These are phyloP conservation scores for Cryphonectria nitschkei DNA, from an alignment of 2,329 filamentous ascomycete genomes.

Conservation along the genomic window DNA sequence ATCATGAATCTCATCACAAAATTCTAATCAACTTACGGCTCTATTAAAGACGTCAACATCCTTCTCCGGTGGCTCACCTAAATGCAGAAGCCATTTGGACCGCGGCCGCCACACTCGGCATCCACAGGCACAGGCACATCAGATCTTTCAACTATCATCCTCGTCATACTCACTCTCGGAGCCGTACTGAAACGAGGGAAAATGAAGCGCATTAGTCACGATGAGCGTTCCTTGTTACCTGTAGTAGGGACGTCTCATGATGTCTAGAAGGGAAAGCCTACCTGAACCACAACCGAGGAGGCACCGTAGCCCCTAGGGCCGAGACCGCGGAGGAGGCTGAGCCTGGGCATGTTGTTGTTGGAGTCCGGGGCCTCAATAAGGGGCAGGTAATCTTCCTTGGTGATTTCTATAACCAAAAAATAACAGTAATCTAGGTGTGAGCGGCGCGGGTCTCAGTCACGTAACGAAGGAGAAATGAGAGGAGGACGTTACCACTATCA, in stretches of 20 bases:
- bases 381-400: constrained; percentile 30
- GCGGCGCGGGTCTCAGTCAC: not conserved
- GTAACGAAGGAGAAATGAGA: not conserved
- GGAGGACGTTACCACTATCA: constrained; percentile 38
- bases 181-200: constrained; percentile 2
- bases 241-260: no score
- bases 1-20: not conserved
- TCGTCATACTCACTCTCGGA: constrained; percentile 32
- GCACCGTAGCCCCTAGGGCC: not conserved
- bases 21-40: no score
- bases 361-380: constrained; percentile 29
- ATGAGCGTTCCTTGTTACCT: no score
- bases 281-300: constrained; percentile 19
- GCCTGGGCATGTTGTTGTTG: not conserved
- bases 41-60: no score
- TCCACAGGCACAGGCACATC: not conserved
- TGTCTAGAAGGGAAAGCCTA: not conserved
- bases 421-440: not conserved
- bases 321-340: not conserved
- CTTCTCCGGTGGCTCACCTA: not conserved
- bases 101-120: not conserved
- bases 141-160: constrained; percentile 29
- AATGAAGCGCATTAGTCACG: constrained; percentile 7
- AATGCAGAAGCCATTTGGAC: no score
- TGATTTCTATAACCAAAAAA: constrained; percentile 16